phyloP scores from a whole-genome alignment of 176 grass and related monocot species.

The Triticum monococcum region DNA sequence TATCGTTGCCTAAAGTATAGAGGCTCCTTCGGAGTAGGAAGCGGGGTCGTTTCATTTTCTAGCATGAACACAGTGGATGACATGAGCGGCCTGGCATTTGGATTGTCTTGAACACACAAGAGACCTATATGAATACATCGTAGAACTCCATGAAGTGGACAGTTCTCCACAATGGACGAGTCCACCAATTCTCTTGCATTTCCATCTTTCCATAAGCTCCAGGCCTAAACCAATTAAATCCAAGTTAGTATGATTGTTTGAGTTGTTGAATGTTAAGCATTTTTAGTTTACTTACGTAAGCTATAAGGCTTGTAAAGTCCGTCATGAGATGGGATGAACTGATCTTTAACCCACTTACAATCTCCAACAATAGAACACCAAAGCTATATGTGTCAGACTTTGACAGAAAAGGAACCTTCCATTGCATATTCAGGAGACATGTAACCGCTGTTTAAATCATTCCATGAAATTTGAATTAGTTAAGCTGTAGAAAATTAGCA shows the following conservation, averaged over 20 bases:
- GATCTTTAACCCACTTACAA: constrained; percentile 43
- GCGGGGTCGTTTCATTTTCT: not conserved
- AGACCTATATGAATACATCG: constrained; percentile 39
- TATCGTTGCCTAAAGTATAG: constrained; percentile 25
- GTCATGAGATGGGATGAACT: not conserved
- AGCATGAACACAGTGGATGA: constrained; percentile 47
- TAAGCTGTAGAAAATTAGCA: not conserved
- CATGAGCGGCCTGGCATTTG: constrained; percentile 49
- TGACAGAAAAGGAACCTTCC: constrained; percentile 39
- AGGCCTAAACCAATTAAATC: constrained; percentile 43
- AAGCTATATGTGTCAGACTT: constrained; percentile 66
- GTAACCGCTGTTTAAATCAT: constrained; percentile 39
- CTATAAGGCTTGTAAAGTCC: not conserved
- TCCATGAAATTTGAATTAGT: not conserved
- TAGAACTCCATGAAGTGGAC: constrained; percentile 15
- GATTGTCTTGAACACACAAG: constrained; percentile 49
- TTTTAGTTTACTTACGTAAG: constrained; percentile 20
- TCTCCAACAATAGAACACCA: constrained; percentile 52
- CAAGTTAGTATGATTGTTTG: not conserved
- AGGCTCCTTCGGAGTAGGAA: constrained; percentile 27
- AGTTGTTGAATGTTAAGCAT: not conserved
- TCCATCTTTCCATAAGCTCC: constrained; percentile 48
- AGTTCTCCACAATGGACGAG: constrained; percentile 9
- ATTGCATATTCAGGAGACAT: constrained; percentile 60
- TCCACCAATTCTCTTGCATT: constrained; percentile 41